Evolutionary conservation across 106 monocot genomes (phyloP).

Genomic region (Gastrodia elata): DNA sequence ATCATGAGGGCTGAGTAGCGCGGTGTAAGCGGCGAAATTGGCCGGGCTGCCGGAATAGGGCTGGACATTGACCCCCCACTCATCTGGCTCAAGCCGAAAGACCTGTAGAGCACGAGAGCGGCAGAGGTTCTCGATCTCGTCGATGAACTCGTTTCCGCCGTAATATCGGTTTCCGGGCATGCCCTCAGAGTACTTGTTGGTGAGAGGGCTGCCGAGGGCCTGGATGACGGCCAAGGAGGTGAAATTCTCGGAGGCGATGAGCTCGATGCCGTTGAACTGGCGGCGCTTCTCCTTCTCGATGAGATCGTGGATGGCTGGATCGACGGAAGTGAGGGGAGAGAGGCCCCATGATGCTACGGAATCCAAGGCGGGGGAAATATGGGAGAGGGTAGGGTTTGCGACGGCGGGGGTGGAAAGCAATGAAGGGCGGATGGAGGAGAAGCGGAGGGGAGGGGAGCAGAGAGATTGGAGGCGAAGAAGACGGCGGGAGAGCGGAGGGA

Average conservation of each 20-base stretch:
- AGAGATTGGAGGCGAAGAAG: slow-evolving; percentile 3
- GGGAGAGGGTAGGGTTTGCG: neutral
- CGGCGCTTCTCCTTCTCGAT: slow-evolving; percentile 81
- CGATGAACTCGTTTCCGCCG: slow-evolving; percentile 85
- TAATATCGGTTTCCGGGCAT: slow-evolving; percentile 85
- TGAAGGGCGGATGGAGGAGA: neutral
- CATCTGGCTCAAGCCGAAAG: slow-evolving; percentile 49
- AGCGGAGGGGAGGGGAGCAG: neutral
- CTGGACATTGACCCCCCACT: slow-evolving; percentile 90
- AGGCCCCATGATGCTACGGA: slow-evolving; percentile 49
- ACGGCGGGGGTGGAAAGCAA: neutral
- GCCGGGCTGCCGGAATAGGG: slow-evolving; percentile 83
- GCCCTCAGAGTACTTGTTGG: slow-evolving; percentile 94
- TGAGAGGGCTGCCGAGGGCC: slow-evolving; percentile 71
- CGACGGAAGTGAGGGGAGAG: slow-evolving; percentile 29
- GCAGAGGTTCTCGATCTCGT: slow-evolving; percentile 80
- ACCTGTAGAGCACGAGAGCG: slow-evolving; percentile 62
- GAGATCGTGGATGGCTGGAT: slow-evolving; percentile 48
- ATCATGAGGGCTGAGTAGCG: slow-evolving; percentile 66
- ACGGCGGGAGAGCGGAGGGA: neutral
- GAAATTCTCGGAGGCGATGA: slow-evolving; percentile 90
- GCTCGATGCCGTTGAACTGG: slow-evolving; percentile 80
- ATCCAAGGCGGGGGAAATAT: slow-evolving; percentile 29
- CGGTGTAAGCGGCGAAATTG: slow-evolving; percentile 84
- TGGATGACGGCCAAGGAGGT: slow-evolving; percentile 84